Conservation (phyloP, 1,284 basidiomycete species). For the Pholiota adiposa region DNA sequence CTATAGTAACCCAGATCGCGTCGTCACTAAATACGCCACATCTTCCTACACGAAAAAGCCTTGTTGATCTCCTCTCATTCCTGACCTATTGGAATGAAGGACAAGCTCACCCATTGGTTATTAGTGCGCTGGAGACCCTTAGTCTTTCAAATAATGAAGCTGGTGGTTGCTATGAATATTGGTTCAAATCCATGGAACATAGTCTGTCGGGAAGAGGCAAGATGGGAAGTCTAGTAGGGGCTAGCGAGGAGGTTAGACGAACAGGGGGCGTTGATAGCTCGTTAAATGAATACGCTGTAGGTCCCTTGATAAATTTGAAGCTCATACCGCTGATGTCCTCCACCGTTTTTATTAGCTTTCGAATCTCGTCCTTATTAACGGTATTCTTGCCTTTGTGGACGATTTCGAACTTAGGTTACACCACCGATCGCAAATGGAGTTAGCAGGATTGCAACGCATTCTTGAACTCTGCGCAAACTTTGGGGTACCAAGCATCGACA, state of each 20-base stretch:
- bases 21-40: constrained; percentile 87
- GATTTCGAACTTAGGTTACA: constrained; percentile 87
- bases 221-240: constrained; percentile 95
- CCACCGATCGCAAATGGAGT: constrained; percentile 88
- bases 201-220: constrained; percentile 86
- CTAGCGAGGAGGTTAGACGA: constrained; percentile 86
- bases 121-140: constrained; percentile 67
- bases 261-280: constrained; percentile 65
- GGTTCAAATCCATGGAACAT: constrained; percentile 86
- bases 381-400: constrained; percentile 64
- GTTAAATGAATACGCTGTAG: constrained; percentile 84
- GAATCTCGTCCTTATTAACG: constrained; percentile 75
- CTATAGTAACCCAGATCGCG: constrained; percentile 83
- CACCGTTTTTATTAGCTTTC: constrained; percentile 47
- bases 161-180: constrained; percentile 76
- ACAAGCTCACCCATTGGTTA: constrained; percentile 56
- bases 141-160: constrained; percentile 70
- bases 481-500: constrained; percentile 66
- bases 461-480: constrained; percentile 76
- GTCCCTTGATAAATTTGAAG: constrained; percentile 32
- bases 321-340: constrained; percentile 12
- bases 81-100: constrained; percentile 66
- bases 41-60: constrained; percentile 79
- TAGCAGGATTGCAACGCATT: constrained; percentile 81
- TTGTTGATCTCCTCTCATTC: constrained; percentile 79